A percentile compares a stretch with the other conserved stretches of the same genome.
phyloP scores from a whole-genome alignment of 768 basidiomycete species.

The Russula sp. region DNA sequence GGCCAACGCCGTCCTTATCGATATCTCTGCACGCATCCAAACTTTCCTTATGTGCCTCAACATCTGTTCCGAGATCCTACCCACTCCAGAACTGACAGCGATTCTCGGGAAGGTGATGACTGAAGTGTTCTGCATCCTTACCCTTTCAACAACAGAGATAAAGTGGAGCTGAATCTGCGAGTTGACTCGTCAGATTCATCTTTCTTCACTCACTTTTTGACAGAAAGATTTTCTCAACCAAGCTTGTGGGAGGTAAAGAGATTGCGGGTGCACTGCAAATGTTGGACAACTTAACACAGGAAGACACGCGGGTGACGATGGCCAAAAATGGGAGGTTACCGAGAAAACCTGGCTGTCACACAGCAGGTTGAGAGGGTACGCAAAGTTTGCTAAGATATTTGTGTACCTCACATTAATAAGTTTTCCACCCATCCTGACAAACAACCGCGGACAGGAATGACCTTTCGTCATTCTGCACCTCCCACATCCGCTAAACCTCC shows the following conservation, averaged over 20 bases:
- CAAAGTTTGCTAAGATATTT: no score
- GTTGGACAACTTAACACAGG: background rate
- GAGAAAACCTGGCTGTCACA: no score
- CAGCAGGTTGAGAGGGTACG: no score
- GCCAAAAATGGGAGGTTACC: no score
- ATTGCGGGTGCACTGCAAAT: background rate
- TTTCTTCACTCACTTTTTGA: background rate
- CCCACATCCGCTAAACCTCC: background rate
- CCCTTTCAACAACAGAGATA: background rate
- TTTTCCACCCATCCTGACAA: no score
- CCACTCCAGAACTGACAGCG: background rate
- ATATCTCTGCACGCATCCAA: background rate
- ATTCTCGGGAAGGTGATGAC: background rate
- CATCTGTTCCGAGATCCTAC: background rate
- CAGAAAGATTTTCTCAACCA: no score
- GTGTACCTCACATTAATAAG: no score
- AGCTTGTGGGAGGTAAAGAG: background rate
- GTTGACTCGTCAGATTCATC: background rate
- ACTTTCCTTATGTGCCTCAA: no score
- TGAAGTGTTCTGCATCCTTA: background rate
- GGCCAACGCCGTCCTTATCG: background rate
- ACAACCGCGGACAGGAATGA: background rate
- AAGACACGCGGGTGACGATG: background rate
- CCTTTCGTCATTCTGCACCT: background rate
- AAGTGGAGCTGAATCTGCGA: background rate